Evolutionary conservation across 2,329 filamentous ascomycete genomes (phyloP), one percentile per base, ranked within the genome.

Genomic region (Penicillium sp.): DNA sequence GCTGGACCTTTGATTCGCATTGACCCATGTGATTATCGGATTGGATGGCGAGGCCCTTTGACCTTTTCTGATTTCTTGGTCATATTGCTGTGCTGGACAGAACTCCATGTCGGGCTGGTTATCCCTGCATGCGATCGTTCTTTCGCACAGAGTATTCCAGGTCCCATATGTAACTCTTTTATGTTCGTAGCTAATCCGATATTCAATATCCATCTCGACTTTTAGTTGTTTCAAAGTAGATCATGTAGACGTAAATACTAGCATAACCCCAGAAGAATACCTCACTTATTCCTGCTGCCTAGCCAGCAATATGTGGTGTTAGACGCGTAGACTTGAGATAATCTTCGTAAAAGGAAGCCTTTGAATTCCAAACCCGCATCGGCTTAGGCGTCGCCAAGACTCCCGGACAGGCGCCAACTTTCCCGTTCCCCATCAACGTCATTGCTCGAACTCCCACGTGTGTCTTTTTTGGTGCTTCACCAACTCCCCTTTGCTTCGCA

Each of bases 361-460:
- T 40, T 14, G 22, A 43, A 33, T 46, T 22, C 31, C 47, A 51
- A 55, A 55, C 26, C 40, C 28, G 41, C 35, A 49, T 61, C 57
- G 63, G 60, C 62, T 64, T 64, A 65, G 62, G 62, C 55, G 59
- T 59, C 61, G 65, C 68, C 69, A 71, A 70, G 68, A 69, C 65
- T 57, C 22, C 11, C 26, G 11, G 59, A 64, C 67, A 71, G 68
- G 69, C 69, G 67, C 67, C 69, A 70, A 52, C 67, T 67, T 71
- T 69, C 61, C 65, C 62, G 57, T 64, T 69, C 66, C 62, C 65
- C 61, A 58, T 64, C 61, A 70, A 70, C 69, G 68, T 71, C 69
- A 72, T 72, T 68, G 62, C 60, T 56, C 56, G 45, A 53, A 54
- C 53, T 43, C 58, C 56, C 63, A 63, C 60, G 60, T 55, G 53